A percentile compares a stretch with the other conserved stretches of the same genome.
Evolutionary conservation across 441 rosid species (phyloP).

Genomic region (Breynia disticha): DNA sequence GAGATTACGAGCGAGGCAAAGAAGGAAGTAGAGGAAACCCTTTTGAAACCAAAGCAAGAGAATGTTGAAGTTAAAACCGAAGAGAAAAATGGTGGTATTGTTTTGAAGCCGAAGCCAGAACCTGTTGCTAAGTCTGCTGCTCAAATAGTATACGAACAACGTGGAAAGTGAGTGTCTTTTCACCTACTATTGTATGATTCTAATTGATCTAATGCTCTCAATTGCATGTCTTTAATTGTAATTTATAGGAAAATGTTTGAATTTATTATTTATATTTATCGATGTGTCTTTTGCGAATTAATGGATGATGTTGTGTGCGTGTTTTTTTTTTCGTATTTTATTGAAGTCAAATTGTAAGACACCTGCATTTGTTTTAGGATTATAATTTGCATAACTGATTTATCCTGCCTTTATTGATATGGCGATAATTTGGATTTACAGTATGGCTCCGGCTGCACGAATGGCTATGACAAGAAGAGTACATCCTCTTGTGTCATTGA

Average conservation of each 20-base stretch:
- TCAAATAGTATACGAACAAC: constrained; percentile 72
- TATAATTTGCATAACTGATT: not conserved
- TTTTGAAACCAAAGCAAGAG: constrained; percentile 37
- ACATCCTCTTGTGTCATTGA: constrained; percentile 83
- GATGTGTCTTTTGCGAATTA: no score
- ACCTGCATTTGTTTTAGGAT: not conserved
- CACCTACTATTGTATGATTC: not conserved
- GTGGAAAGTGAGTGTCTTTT: constrained; percentile 42
- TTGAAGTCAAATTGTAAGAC: no score
- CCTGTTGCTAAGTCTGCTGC: constrained; percentile 66
- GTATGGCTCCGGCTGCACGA: constrained; percentile 77
- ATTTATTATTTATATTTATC: no score
- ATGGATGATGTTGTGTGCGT: no score
- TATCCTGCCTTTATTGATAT: not conserved
- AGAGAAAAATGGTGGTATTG: constrained; percentile 31
- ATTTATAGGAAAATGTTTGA: no score
- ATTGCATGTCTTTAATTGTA: no score
- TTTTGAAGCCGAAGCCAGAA: constrained; percentile 63
- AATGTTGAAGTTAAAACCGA: constrained; percentile 13
- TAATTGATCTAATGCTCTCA: not conserved
- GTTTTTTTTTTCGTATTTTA: no score
- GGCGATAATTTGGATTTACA: constrained; percentile 13
- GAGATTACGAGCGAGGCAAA: constrained; percentile 35
- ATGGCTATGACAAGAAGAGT: constrained; percentile 90
- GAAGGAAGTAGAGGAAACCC: constrained; percentile 19